These are phyloP conservation scores for Phialophora macrospora DNA, from an alignment of 2,329 filamentous ascomycete species.

Conservation along the genomic window DNA sequence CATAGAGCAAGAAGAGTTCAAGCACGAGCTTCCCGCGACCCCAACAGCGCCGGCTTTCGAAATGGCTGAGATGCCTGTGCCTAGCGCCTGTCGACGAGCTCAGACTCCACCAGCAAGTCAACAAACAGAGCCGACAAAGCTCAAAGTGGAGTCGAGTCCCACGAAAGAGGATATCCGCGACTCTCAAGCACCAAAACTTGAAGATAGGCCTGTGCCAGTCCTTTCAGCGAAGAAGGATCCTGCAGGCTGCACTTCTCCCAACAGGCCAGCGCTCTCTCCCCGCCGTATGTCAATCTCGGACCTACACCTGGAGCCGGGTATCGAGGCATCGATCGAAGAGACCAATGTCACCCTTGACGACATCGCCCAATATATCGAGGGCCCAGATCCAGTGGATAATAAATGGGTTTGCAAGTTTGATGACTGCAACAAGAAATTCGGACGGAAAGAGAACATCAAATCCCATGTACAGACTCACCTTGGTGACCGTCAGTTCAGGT, in stretches of 20 bases:
- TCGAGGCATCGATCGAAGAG: conserved; percentile 68
- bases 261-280: conserved; percentile 49
- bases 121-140: conserved; percentile 27
- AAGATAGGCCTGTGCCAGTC: conserved; percentile 30
- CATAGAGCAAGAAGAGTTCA: conserved; percentile 56
- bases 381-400: conserved; percentile 72
- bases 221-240: conserved; percentile 35
- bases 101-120: conserved; percentile 20
- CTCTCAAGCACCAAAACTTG: conserved; percentile 25
- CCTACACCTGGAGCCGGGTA: conserved; percentile 58
- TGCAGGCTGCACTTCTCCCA: conserved; percentile 40
- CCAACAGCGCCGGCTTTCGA: conserved; percentile 47
- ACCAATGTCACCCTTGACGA: conserved; percentile 89
- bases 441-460: conserved; percentile 98
- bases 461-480: conserved; percentile 98
- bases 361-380: conserved; percentile 74
- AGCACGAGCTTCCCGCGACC: conserved; percentile 30
- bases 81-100: conserved; percentile 20
- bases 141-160: conserved; percentile 24
- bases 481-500: conserved; percentile 92
- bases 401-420: conserved; percentile 80
- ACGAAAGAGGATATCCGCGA: conserved; percentile 6
- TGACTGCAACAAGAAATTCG: conserved; percentile 85
- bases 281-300: conserved; percentile 54
- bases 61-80: conserved; percentile 60